These are phyloP conservation scores for Euphorbia lathyris DNA, from an alignment of 345 rosid species.

Conservation along the genomic window DNA sequence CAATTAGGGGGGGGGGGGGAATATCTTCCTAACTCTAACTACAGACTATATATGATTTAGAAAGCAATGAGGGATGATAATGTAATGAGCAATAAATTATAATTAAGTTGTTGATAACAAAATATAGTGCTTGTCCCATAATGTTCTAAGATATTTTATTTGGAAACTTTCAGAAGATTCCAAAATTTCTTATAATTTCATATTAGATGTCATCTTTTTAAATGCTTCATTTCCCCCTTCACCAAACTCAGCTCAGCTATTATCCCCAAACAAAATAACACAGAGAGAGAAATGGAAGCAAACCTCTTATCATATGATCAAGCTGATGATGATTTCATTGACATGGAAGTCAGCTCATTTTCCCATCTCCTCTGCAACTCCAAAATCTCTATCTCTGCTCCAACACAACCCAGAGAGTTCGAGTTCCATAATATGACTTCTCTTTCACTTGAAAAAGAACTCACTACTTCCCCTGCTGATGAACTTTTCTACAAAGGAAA, in stretches of 20 bases:
- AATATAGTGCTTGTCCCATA: constrained; percentile 14
- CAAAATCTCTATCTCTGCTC: constrained; percentile 39
- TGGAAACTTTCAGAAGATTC: constrained; percentile 24
- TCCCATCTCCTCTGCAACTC: constrained; percentile 41
- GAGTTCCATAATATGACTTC: constrained; percentile 87
- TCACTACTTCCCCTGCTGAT: constrained; percentile 69
- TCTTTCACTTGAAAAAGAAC: constrained; percentile 40
- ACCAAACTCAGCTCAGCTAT: constrained; percentile 13
- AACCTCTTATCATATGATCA: constrained; percentile 39
- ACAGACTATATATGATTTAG: too few relatives aligned
- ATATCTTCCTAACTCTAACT: too few relatives aligned
- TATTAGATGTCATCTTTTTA: constrained; percentile 18
- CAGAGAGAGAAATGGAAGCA: constrained; percentile 40
- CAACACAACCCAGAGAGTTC: constrained; percentile 68
- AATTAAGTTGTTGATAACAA: constrained; percentile 3
- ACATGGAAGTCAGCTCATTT: constrained; percentile 73
- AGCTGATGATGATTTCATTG: constrained; percentile 78
- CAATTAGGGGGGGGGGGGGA: too few relatives aligned
- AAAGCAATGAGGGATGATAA: constrained; percentile 11
- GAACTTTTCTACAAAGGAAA: constrained; percentile 96
- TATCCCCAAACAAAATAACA: neutral
- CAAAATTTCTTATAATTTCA: constrained; percentile 15
- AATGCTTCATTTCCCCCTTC: constrained; percentile 19
- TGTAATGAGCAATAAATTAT: constrained; percentile 11
- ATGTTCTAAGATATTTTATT: constrained; percentile 30